Percentiles rank a stretch among this genome's conserved stretches.
phyloP scores from a whole-genome alignment of 2,329 filamentous ascomycete species.

The Sclerotinia minor region DNA sequence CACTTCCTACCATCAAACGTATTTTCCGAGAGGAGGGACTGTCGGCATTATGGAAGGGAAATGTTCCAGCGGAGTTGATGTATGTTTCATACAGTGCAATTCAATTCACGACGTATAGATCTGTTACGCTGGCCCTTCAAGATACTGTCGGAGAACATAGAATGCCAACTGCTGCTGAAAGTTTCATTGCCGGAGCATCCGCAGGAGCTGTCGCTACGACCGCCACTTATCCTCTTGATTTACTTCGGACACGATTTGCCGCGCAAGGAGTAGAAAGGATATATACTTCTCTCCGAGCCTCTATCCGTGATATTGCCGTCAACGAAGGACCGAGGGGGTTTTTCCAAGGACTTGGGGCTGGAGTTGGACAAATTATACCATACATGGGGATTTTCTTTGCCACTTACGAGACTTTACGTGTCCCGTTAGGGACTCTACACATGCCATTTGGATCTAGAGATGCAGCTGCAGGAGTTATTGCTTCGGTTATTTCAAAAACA shows the following conservation, averaged over 20 bases:
- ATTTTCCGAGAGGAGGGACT: conserved; percentile 82
- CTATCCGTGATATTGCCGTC: conserved; percentile 69
- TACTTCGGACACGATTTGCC: conserved; percentile 93
- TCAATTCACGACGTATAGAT: conserved; percentile 88
- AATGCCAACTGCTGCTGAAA: conserved; percentile 68
- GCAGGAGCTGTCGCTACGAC: conserved; percentile 83
- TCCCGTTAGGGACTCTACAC: conserved; percentile 55
- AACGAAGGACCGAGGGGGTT: conserved; percentile 79
- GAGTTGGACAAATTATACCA: conserved; percentile 83
- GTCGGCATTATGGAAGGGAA: conserved; percentile 93
- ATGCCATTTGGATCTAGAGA: conserved; percentile 76
- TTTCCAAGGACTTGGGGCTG: conserved; percentile 82
- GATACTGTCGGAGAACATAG: conserved; percentile 41
- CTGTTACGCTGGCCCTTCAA: conserved; percentile 64
- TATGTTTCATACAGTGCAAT: conserved; percentile 88
- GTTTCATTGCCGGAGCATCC: conserved; percentile 78
- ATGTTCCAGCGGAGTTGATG: conserved; percentile 90
- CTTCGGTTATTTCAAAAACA: conserved; percentile 82
- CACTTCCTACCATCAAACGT: conserved; percentile 69
- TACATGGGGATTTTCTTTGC: conserved; percentile 98
- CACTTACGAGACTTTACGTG: conserved; percentile 75
- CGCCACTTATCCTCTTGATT: conserved; percentile 86
- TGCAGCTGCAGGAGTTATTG: conserved; percentile 76
- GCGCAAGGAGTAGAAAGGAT: conserved; percentile 81
- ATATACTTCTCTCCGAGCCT: conserved; percentile 70